Percentiles rank a stretch among this genome's conserved stretches.
These are phyloP conservation scores for Passalora sequoiae DNA, from an alignment of 2,329 filamentous ascomycete species.

Conservation along the genomic window DNA sequence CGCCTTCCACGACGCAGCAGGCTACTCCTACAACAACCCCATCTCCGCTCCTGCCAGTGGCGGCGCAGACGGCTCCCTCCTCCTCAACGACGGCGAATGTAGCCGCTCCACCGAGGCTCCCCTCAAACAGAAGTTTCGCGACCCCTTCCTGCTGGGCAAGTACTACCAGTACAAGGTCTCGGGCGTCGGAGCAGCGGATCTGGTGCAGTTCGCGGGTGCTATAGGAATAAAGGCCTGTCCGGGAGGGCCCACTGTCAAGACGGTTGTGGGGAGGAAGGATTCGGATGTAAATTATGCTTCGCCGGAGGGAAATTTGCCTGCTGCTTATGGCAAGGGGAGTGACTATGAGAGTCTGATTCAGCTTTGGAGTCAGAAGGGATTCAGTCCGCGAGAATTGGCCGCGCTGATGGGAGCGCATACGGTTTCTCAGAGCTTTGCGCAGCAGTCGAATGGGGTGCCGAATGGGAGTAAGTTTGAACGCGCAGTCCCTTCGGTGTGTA, in stretches of 20 bases:
- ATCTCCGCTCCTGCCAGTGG: slow-evolving; percentile 27
- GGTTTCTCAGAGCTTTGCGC: slow-evolving; percentile 42
- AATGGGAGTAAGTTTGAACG: slow-evolving; percentile 24
- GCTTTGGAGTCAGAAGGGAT: slow-evolving; percentile 49
- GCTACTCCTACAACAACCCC: slow-evolving; percentile 17
- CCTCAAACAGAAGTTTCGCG: slow-evolving; percentile 39
- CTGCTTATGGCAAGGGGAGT: slow-evolving; percentile 36
- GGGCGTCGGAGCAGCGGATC: slow-evolving; percentile 47
- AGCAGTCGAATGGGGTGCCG: slow-evolving; percentile 19
- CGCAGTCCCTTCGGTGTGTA: too few relatives aligned
- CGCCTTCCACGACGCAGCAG: slow-evolving; percentile 31
- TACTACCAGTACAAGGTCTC: slow-evolving; percentile 30
- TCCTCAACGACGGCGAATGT: slow-evolving; percentile 37
- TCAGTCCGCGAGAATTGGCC: slow-evolving; percentile 47
- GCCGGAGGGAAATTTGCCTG: slow-evolving; percentile 44
- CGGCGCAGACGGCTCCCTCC: slow-evolving; percentile 41
- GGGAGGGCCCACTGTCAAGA: slow-evolving; percentile 17
- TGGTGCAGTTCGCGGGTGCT: slow-evolving; percentile 47
- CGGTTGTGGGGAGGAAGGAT: slow-evolving; percentile 46
- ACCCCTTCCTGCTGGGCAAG: slow-evolving; percentile 35
- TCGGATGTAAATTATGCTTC: slow-evolving; percentile 36
- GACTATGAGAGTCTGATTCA: slow-evolving; percentile 38
- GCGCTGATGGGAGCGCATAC: slow-evolving; percentile 54
- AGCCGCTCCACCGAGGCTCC: slow-evolving; percentile 41
- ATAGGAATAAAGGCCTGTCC: slow-evolving; percentile 37